Evolutionary conservation across 2,329 filamentous ascomycete genomes (phyloP).

Genomic region (Beauveria rudraprayagi): DNA sequence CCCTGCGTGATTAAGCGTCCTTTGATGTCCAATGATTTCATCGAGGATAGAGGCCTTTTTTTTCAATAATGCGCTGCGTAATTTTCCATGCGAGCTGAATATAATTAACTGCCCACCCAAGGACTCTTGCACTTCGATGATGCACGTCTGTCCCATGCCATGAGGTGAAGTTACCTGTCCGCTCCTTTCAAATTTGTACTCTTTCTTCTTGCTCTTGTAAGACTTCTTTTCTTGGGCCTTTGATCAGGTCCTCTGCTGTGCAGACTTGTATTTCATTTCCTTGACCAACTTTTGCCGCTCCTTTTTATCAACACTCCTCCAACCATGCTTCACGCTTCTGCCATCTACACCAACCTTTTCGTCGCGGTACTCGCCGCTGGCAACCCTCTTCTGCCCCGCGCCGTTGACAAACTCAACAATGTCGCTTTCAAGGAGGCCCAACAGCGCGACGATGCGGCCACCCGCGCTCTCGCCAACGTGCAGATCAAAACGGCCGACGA

Average conservation of each 20-base stretch:
- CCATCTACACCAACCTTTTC: slow-evolving; percentile 10
- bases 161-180: neutral
- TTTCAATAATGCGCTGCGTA: neutral
- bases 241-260: slow-evolving; percentile 22
- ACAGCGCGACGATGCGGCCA: slow-evolving; percentile 34
- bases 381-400: slow-evolving; percentile 23
- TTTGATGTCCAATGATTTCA: neutral
- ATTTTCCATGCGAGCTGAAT: neutral
- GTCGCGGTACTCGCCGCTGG: slow-evolving; percentile 20
- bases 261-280: slow-evolving; percentile 23
- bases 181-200: slow-evolving; percentile 11
- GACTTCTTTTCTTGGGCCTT: slow-evolving; percentile 11
- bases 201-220: slow-evolving; percentile 7
- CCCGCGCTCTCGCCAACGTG: slow-evolving; percentile 35
- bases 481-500: slow-evolving; percentile 37
- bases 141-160: neutral
- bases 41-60: too few relatives aligned
- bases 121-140: neutral
- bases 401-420: slow-evolving; percentile 34
- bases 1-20: neutral
- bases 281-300: neutral
- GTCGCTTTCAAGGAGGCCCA: slow-evolving; percentile 34
- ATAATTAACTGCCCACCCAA: neutral
- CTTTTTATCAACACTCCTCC: slow-evolving; percentile 9
- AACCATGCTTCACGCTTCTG: slow-evolving; percentile 15